Conservation (phyloP, 148 eudicot species). For the Silene uniflora region DNA sequence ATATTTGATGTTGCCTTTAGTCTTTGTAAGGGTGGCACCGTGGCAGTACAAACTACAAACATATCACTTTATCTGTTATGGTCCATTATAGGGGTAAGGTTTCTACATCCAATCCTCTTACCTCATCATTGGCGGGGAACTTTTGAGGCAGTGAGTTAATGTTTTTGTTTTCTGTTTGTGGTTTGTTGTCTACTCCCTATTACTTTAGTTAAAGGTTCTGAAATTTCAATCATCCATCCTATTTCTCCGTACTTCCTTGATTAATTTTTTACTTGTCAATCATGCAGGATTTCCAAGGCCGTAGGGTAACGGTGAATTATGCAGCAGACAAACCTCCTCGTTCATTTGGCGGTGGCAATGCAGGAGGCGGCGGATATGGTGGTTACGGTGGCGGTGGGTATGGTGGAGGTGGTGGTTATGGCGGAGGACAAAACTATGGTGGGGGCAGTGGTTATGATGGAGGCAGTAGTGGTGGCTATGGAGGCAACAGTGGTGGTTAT, state of each 20-base stretch:
- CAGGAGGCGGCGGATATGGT: no score
- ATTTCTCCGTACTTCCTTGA: background rate
- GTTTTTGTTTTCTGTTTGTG: background rate
- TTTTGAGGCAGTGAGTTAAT: no score
- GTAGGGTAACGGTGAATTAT: constrained; percentile 59
- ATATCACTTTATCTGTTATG: background rate
- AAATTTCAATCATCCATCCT: background rate
- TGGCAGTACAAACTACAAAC: background rate
- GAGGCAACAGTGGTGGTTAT: constrained; percentile 4
- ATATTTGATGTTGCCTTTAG: background rate
- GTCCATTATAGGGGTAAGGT: background rate
- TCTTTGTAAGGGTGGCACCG: background rate
- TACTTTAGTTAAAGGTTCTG: background rate
- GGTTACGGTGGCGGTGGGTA: constrained; percentile 14
- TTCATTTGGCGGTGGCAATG: constrained; percentile 14
- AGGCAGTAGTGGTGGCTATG: constrained; percentile 22
- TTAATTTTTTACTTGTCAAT: constrained; percentile 5
- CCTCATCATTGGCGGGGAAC: background rate
- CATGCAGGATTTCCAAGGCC: constrained; percentile 75
- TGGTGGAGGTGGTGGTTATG: constrained; percentile 10
- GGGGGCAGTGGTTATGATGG: constrained; percentile 28
- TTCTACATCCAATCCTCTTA: background rate
- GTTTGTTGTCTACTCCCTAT: background rate
- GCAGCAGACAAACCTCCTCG: constrained; percentile 88
- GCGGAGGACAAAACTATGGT: no score